Base-by-base conservation (phyloP, 2,329 filamentous ascomycete genomes). In the Cladophialophora exuberans region DNA sequence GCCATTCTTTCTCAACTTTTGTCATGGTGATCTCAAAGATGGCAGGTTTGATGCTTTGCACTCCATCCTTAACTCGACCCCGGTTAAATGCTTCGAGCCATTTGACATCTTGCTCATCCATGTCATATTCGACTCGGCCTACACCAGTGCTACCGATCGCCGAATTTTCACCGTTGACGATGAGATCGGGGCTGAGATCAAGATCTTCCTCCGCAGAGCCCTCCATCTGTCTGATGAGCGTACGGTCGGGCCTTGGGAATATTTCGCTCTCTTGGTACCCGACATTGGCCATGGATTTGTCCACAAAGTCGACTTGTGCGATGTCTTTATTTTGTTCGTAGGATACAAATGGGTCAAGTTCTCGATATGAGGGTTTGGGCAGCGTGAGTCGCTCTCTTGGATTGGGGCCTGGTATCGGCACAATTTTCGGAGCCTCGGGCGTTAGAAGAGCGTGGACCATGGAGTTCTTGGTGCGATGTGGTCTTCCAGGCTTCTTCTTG, bases 1-100 rank as follows among this genome's bases (percentile, higher is more conserved):
- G 90, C 90, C 94, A 99, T 70, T 97, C 93, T 73, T 97, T 97
- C 72, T 99, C 94, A 56, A 99, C 97, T 72, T 97, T 97, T 7
- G 94, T 99, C 75, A 99, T 95, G 13, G 92, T 95, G 59, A 97
- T 95, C 70, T 99, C 94, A 67, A 99, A 97, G 46, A 97, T 85
- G 60, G 96, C 92, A 17, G 92, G 89, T 44, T 92, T 95, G 65
- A 99, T 94, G 2, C 85, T 80, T 63, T 95, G 90, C 18, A 90
- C 83, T 41, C 87, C 85, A 62, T 88, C 83, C 20, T 83, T 80
- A 68, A 86, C 89, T 54, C 94, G 84, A 65, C 88, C 85, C 10
- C 78, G 75, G 66, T 99, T 99, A 69, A 93, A 84, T 33, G 85
- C 83, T 64, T 94, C 88, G 22, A 99, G 78, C 94, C 94, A 99